These are phyloP conservation scores for Colletotrichum sp. DNA, from an alignment of 2,329 filamentous ascomycete species.

Conservation along the genomic window DNA sequence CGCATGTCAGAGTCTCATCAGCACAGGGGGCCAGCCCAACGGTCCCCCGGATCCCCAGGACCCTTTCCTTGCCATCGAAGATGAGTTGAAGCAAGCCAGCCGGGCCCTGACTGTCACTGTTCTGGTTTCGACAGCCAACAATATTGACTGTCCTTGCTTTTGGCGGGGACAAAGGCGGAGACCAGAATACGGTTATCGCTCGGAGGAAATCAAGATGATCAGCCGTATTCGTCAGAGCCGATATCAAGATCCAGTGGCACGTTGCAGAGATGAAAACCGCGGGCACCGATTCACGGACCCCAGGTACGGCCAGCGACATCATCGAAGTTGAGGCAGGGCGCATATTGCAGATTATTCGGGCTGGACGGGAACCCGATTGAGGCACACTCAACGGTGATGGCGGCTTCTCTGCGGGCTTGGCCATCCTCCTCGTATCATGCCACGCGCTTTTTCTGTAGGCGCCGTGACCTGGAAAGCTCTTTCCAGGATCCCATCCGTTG, in stretches of 20 bases:
- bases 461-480: neutral
- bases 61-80: neutral
- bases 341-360: neutral
- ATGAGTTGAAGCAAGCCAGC: neutral
- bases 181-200: neutral
- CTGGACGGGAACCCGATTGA: neutral
- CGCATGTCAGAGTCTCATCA: slow-evolving; percentile 9
- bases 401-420: neutral
- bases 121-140: neutral
- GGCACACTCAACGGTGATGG: neutral
- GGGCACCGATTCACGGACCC: neutral
- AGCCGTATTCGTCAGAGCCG: neutral
- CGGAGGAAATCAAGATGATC: slow-evolving; percentile 1
- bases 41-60: neutral
- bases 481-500: neutral
- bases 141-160: neutral
- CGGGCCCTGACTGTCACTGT: neutral
- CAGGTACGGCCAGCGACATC: neutral
- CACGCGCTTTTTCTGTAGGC: neutral
- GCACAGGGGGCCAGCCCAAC: neutral
- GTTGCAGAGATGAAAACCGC: neutral
- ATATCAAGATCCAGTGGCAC: slow-evolving; percentile 10
- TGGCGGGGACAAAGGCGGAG: slow-evolving; percentile 8
- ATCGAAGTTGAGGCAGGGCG: neutral
- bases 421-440: neutral